These are phyloP conservation scores for Chlorella sp. DNA, from an alignment of 139 green algal genomes.

Conservation along the genomic window DNA sequence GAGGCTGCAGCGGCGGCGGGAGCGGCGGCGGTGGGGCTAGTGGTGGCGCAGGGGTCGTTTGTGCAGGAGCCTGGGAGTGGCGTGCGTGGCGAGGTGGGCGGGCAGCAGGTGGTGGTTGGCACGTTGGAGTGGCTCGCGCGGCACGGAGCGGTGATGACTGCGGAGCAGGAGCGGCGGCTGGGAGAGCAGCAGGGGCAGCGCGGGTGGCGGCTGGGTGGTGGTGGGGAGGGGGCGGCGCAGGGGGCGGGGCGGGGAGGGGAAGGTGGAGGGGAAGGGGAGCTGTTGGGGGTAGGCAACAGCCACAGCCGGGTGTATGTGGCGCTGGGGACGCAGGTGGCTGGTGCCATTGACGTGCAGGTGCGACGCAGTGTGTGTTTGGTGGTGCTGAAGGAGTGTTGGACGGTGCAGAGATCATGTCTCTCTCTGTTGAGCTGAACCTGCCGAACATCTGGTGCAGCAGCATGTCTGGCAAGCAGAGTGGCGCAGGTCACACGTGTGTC, in stretches of 20 bases:
- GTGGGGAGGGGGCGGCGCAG: too few species aligned
- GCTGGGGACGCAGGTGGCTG: conserved; percentile 7
- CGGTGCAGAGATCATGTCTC: too few species aligned
- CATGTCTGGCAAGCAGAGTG: too few species aligned
- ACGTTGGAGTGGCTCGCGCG: conserved; percentile 68
- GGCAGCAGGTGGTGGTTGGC: conserved; percentile 59
- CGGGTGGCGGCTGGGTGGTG: too few species aligned
- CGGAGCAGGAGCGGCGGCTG: background rate
- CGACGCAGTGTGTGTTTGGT: background rate
- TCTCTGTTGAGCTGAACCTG: too few species aligned
- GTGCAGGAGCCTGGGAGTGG: conserved; percentile 73
- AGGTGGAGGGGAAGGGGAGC: too few species aligned
- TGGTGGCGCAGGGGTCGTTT: conserved; percentile 55
- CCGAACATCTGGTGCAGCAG: too few species aligned
- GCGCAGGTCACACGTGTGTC: conserved; percentile 3
- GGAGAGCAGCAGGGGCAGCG: too few species aligned
- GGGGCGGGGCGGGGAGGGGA: conserved; percentile 5
- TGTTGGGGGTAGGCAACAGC: conserved; percentile 32
- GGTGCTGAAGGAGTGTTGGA: too few species aligned
- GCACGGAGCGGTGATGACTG: conserved; percentile 8
- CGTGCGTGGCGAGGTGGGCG: conserved; percentile 53
- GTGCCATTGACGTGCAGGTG: conserved; percentile 18
- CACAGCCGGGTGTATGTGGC: conserved; percentile 66
- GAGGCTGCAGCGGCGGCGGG: background rate
- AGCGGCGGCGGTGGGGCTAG: background rate